phyloP scores from a whole-genome alignment of 176 grass and related monocot species.

The Tillandsia leiboldiana region DNA sequence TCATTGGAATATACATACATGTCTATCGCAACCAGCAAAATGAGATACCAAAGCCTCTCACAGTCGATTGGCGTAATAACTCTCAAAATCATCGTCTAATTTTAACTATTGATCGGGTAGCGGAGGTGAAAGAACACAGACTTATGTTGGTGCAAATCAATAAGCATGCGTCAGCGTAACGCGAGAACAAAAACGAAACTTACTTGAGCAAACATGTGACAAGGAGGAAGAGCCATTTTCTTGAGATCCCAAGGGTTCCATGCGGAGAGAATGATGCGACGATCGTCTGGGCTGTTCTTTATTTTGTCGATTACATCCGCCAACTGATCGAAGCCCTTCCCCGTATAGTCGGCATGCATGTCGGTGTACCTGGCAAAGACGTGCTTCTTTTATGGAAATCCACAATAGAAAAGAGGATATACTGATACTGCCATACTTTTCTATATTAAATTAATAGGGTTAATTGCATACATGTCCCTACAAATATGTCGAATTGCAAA shows the following conservation, averaged over 20 bases:
- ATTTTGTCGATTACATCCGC: constrained; percentile 74
- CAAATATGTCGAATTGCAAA: too few species aligned
- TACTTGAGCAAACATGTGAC: constrained; percentile 87
- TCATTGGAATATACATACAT: too few species aligned
- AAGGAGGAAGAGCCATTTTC: constrained; percentile 77
- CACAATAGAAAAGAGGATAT: background rate
- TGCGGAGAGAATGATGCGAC: constrained; percentile 59
- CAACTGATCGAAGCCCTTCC: constrained; percentile 79
- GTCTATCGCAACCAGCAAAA: too few species aligned
- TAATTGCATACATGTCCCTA: too few species aligned
- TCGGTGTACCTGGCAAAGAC: constrained; percentile 49
- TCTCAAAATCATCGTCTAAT: too few species aligned
- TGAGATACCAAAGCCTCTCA: too few species aligned
- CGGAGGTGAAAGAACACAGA: too few species aligned
- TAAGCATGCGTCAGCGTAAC: background rate
- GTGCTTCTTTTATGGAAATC: background rate
- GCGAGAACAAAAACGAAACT: background rate
- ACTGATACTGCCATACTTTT: background rate
- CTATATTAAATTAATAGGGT: background rate
- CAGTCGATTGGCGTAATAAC: too few species aligned
- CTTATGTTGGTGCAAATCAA: too few species aligned
- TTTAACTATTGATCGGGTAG: too few species aligned
- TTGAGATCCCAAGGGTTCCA: constrained; percentile 80
- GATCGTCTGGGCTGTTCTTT: constrained; percentile 72
- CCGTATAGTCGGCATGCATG: constrained; percentile 75